Conservation (phyloP, 2,329 filamentous ascomycete genomes). For the Alternaria angustiovoidea region DNA sequence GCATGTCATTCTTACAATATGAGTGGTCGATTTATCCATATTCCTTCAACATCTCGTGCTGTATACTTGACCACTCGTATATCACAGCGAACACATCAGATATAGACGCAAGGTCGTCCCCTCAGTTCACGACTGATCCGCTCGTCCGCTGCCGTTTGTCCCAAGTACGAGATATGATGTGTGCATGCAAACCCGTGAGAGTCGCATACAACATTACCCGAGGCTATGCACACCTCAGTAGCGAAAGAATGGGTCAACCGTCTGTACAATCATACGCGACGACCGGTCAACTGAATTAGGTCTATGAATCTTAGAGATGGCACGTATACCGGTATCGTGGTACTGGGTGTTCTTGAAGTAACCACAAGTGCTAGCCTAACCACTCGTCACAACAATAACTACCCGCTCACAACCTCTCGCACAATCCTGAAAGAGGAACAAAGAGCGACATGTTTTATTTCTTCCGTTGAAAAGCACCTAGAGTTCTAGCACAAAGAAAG, state of each 20-base stretch:
- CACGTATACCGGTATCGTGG: neutral
- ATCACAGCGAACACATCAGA: slow-evolving; percentile 27
- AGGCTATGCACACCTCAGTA: neutral
- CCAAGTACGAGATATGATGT: neutral
- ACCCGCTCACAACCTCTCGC: neutral
- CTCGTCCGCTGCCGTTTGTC: slow-evolving; percentile 8
- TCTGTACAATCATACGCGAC: slow-evolving; percentile 5
- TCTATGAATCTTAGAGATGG: neutral
- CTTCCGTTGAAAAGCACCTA: neutral
- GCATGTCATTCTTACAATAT: slow-evolving; percentile 1
- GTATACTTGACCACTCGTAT: slow-evolving; percentile 23
- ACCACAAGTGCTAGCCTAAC: neutral
- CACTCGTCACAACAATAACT: neutral
- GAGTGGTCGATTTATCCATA: slow-evolving; percentile 26
- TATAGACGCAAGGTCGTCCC: neutral
- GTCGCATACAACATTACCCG: slow-evolving; percentile 4
- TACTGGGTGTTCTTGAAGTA: neutral
- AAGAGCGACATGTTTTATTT: neutral
- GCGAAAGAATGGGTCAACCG: slow-evolving; percentile 4
- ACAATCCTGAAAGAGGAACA: neutral
- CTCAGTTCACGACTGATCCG: slow-evolving; percentile 1
- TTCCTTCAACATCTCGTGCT: slow-evolving; percentile 6
- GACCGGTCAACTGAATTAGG: neutral
- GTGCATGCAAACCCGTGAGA: neutral
- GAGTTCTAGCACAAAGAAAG: neutral